Conservation (phyloP, 768 basidiomycete genomes). For the Rhodotorula graminis region DNA sequence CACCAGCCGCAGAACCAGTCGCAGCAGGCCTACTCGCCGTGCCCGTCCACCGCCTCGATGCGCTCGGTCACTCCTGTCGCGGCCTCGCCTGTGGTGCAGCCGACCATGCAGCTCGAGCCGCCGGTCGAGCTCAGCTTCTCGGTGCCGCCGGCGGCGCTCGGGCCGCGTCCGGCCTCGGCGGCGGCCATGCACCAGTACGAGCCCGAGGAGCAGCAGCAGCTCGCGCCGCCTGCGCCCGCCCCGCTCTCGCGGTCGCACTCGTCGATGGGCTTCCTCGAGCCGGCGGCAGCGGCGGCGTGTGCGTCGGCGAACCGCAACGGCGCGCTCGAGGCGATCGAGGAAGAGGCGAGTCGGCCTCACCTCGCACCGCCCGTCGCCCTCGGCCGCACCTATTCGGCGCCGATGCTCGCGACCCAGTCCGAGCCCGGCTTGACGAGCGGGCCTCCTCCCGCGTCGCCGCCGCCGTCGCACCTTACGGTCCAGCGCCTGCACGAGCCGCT, state of each 20-base stretch:
- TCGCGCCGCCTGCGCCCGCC: not conserved
- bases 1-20: not conserved
- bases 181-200: not conserved
- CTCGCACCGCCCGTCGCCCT: constrained; percentile 7
- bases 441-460: not conserved
- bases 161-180: constrained; percentile 15
- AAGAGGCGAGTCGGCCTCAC: not conserved
- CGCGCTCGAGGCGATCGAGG: not conserved
- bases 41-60: constrained; percentile 4
- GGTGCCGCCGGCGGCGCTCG: constrained; percentile 2
- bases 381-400: constrained; percentile 10
- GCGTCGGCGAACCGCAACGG: not conserved
- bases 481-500: constrained; percentile 20
- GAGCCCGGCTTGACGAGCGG: not conserved
- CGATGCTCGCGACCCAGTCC: constrained; percentile 2
- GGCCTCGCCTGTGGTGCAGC: not conserved
- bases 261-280: constrained; percentile 15
- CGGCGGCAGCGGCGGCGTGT: not conserved
- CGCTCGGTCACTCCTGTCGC: constrained; percentile 5
- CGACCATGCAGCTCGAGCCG: not conserved
- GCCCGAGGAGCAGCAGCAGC: not conserved
- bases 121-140: constrained; percentile 1
- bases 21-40: constrained; percentile 10
- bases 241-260: constrained; percentile 1
- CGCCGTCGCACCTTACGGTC: not conserved